Evolutionary conservation across 495 filamentous ascomycete genomes (phyloP).

Genomic region (Penicillium turbatum): DNA sequence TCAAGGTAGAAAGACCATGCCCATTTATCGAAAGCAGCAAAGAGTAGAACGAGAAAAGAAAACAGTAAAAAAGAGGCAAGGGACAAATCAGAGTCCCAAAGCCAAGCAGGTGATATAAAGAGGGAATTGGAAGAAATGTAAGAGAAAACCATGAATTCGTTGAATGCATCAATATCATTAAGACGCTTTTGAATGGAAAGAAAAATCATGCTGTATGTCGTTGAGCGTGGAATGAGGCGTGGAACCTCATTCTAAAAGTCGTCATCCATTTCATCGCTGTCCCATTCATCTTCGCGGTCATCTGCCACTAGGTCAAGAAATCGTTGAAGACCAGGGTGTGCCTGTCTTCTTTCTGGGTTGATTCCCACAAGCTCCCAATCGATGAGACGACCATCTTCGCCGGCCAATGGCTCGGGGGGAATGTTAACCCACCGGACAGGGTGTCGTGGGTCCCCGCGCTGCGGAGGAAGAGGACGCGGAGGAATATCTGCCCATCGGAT

Average conservation of each 20-base stretch:
- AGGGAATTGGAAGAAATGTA: no score
- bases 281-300: slow-evolving; percentile 62
- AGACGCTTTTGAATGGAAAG: background rate
- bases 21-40: no score
- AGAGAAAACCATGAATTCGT: background rate
- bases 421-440: slow-evolving; percentile 6
- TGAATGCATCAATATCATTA: slow-evolving; percentile 1
- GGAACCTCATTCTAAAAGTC: slow-evolving; percentile 23
- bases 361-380: background rate
- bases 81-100: background rate
- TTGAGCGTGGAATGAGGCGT: background rate
- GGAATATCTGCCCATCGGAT: slow-evolving; percentile 1
- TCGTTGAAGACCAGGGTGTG: slow-evolving; percentile 41
- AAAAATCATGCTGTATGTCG: background rate
- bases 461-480: background rate
- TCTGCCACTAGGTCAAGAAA: slow-evolving; percentile 52
- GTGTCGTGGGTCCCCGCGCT: slow-evolving; percentile 10
- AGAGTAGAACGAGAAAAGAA: no score
- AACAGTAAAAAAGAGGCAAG: background rate
- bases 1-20: no score
- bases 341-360: slow-evolving; percentile 4
- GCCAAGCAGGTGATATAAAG: no score
- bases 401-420: background rate
- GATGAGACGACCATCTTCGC: background rate
- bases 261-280: slow-evolving; percentile 57